Base-by-base conservation (phyloP, 495 filamentous ascomycete species). In the Ramalina intermedia region DNA sequence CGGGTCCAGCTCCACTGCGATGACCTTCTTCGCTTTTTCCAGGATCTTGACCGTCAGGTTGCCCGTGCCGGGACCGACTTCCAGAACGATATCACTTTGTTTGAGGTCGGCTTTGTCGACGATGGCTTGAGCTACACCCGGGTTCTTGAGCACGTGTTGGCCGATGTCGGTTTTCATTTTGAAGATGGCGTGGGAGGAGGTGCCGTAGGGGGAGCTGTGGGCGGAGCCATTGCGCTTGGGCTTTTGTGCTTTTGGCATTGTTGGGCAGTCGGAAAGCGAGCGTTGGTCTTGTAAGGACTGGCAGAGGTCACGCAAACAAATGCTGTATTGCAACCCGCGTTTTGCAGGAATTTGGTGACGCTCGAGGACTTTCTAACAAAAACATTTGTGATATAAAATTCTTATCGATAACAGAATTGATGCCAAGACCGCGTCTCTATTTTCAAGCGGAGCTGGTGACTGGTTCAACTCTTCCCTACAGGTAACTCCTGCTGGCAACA, bases 61-160 rank as follows among this genome's bases (percentile, higher is more conserved):
- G 51, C 87, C 87, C 2, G 86, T 87, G 48, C 87, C 85, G 37
- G 83, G 79, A 46, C 81, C 82, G 40, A 84, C 79, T 71, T 85
- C 81, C 16, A 85, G 75, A 23, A 85, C 81, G 37, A 78, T 68
- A 68, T 95, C 90, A 33, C 82, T 87, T 41, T 89, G 89, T 58
- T 94, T 94, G 16, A 96, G 76, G 48, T 78, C 76, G 23, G 90
- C 86, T 66, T 96, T 96, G 44, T 84, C 74, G 41, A 85, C 80
- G 59, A 94, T 96, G 21, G 82, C 82, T 61, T 88, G 79, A 16
- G 87, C 85, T 49, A 96, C 85, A 50, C 87, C 87, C 16, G 89
- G 89, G 66, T 96, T 96, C 68, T 94, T 94, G 57, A 96, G 73
- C 47, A 96, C 86, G 65, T 96, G 90, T 68, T 96, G 90, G 53